These are phyloP conservation scores for Colletotrichum melonis DNA, from an alignment of 2,329 filamentous ascomycete genomes.

Conservation along the genomic window DNA sequence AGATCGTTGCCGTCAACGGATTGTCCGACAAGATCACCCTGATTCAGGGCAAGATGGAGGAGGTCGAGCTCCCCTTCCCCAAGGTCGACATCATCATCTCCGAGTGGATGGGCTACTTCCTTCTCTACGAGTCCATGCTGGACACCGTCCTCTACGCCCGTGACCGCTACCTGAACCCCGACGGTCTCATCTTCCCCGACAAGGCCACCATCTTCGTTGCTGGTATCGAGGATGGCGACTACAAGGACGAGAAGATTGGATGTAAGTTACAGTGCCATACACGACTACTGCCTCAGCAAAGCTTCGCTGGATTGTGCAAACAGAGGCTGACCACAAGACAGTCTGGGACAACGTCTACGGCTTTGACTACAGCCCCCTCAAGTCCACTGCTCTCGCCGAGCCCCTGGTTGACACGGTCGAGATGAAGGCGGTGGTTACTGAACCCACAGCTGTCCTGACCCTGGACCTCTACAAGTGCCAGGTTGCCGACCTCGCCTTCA, in stretches of 20 bases:
- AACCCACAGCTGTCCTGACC: constrained; percentile 85
- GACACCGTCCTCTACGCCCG: constrained; percentile 97
- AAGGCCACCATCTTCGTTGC: constrained; percentile 98
- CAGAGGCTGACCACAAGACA: constrained; percentile 49
- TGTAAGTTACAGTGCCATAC: constrained; percentile 71
- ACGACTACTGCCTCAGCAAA: background rate
- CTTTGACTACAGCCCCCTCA: constrained; percentile 95
- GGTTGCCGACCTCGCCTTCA: constrained; percentile 85
- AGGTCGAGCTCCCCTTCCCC: constrained; percentile 90
- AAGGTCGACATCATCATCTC: constrained; percentile 99
- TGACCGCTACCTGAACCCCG: constrained; percentile 88
- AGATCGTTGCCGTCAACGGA: constrained; percentile 94
- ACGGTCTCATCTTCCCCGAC: constrained; percentile 96
- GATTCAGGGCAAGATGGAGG: constrained; percentile 99
- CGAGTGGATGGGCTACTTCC: constrained; percentile 99
- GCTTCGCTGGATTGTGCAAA: background rate
- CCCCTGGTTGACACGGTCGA: constrained; percentile 98
- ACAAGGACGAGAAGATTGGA: constrained; percentile 99
- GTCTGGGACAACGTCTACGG: constrained; percentile 99
- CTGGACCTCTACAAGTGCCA: constrained; percentile 95
- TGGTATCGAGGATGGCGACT: constrained; percentile 97
- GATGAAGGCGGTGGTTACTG: constrained; percentile 95
- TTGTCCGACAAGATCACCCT: constrained; percentile 97
- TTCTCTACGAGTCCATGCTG: constrained; percentile 98
- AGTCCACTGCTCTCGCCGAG: constrained; percentile 92